Evolutionary conservation across 495 filamentous ascomycete genomes (phyloP), one percentile per base, ranked within the genome.

Genomic region (Talaromyces nanjingensis): DNA sequence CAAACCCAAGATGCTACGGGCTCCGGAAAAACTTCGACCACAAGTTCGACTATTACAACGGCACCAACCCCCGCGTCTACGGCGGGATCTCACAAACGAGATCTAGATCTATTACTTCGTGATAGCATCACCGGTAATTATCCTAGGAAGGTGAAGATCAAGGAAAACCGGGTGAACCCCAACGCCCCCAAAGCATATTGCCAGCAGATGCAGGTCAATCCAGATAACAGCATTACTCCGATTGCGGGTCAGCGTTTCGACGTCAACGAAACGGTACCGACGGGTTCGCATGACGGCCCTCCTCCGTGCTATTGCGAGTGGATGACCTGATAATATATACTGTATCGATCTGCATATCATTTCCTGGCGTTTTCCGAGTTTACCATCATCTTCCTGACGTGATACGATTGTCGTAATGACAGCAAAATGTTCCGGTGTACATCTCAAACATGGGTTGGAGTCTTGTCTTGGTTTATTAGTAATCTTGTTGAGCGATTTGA

Each of bases 91-190:
- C 67, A 8, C 18, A 66, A 11, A 42, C 45, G 24, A 39, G 31
- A 37, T 59, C 11, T 59, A 24, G 8, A 63, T 7, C 72, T 66
- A 59, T 42, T 42, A 16, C 37, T 42, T 42, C 73, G 72, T 25
- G 65, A 49, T 2, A 67, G 62, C 6, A 24, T 66, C 34, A n/a
- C 65, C 9, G 59, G 59, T 11, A 65, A 79, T 16, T 96, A 89
- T 69, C 89, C 91, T 1, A 84, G 85, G 39, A 81, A 88, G 45
- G 79, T 96, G 67, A 94, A 96, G 72, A 79, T 96, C 34, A 85
- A 91, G 70, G 92, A 96, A 73, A 86, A 86, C 42, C 83, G 91
- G 65, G 85, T 71, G 67, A 78, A 62, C 65, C 66, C 66, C 63
- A 74, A 70, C 22, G 75, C 67, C 54, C 68, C 59, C 54, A 61